These are phyloP conservation scores for Aristolochia fimbriata DNA, from an alignment of 164 flowering plant species.

Conservation along the genomic window DNA sequence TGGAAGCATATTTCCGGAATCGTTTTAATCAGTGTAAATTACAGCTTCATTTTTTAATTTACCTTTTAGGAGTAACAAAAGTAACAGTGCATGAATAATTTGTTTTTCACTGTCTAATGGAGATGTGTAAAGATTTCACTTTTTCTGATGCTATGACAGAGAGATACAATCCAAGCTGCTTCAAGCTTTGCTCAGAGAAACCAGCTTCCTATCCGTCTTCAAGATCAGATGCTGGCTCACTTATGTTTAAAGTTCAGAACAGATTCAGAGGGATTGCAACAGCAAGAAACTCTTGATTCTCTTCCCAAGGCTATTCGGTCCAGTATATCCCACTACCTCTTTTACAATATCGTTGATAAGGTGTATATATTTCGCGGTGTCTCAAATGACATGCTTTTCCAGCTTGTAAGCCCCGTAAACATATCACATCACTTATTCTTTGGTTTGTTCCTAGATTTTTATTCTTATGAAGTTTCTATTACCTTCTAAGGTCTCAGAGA, in stretches of 20 bases:
- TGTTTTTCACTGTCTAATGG: no score
- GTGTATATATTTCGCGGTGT: conserved; percentile 79
- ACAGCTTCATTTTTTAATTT: no score
- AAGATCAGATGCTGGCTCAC: conserved; percentile 96
- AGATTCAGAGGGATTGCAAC: conserved; percentile 87
- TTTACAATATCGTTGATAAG: conserved; percentile 63
- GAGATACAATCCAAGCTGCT: conserved; percentile 90
- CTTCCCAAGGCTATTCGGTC: conserved; percentile 95
- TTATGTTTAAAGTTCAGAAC: conserved; percentile 84
- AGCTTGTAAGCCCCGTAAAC: conserved; percentile 44
- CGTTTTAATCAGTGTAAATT: no score
- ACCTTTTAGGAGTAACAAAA: no score
- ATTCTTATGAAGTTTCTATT: background rate
- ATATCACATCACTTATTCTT: background rate
- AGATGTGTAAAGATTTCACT: background rate
- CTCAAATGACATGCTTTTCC: conserved; percentile 79
- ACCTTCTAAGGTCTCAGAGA: conserved; percentile 68
- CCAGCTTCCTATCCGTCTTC: conserved; percentile 56
- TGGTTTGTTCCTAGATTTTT: no score
- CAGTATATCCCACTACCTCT: conserved; percentile 75
- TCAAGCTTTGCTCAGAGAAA: conserved; percentile 83
- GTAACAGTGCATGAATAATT: no score
- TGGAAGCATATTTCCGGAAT: no score
- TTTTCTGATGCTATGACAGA: conserved; percentile 27
- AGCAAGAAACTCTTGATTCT: conserved; percentile 76